Base-by-base conservation (phyloP, 768 basidiomycete genomes). In the Tylopilus balloui region DNA sequence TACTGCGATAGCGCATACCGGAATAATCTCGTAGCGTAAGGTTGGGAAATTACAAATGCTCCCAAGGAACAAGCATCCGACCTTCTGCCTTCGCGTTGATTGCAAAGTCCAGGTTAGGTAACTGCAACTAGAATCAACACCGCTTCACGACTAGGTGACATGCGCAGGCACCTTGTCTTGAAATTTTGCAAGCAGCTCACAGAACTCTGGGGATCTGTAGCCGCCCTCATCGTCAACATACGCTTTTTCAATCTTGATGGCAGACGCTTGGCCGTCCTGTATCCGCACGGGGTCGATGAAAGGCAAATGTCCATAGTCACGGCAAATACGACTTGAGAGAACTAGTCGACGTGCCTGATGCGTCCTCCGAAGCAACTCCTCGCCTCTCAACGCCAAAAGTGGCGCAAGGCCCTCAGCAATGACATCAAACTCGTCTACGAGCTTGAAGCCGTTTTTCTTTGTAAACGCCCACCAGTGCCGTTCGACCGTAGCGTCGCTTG, bases 1-100 rank as follows among this genome's bases (percentile, higher is more conserved):
- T 4, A 34, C 47, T 19, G 35, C 2, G 27, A 45, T 12, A 9
- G 35, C 39, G 25, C 64, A 38, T 51, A 71, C 72, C 65, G 28
- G 66, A 63, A 4, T 64, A 54, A 37, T 69, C 68, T 56, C 69
- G 68, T 13, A 21, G 38, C 0, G 92, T 88, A 40, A 84, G 66
- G 62, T 93, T 94, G 6, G 87, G 78, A 59, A 79, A 84, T 32
- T 71, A 63, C n/a, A 75, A 74, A 58, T 90, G 81, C 63, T 95
- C 92, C 92, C 93, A 97, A 36, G 92, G 88, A 7, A 95, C 86
- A 11, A 99, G 74, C 10, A 99, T 83, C 14, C 96, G 84, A 11
- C 95, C 92, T 69, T 98, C 96, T 1, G 93, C 88, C 69, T 86
- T 88, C 20, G 88, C 83, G 58, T 97, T 98, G 70, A 99, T 82